Conservation (phyloP, 2,329 filamentous ascomycete genomes). For the Cytospora piceae region DNA sequence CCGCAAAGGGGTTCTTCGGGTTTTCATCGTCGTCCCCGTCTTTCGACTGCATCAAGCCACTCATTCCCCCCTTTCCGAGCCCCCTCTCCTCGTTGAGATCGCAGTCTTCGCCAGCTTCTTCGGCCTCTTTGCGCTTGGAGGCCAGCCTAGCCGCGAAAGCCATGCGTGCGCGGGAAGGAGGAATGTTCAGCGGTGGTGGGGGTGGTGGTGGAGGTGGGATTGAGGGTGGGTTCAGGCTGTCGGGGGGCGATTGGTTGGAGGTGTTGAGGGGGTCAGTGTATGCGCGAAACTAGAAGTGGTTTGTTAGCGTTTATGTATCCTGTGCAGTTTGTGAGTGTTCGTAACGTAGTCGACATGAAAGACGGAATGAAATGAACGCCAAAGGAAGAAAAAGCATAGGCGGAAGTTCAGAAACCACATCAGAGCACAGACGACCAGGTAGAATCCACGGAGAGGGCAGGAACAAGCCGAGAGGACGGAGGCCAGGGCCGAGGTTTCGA, state of each 20-base stretch:
- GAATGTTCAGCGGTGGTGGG: constrained; percentile 81
- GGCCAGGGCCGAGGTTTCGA: constrained; percentile 10
- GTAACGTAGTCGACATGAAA: constrained; percentile 7
- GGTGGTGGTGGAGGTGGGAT: constrained; percentile 65
- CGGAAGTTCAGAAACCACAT: background rate
- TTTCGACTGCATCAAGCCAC: constrained; percentile 22
- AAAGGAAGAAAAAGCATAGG: background rate
- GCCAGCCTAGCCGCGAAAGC: constrained; percentile 89
- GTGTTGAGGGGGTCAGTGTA: constrained; percentile 60
- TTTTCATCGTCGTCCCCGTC: constrained; percentile 33
- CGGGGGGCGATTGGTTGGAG: constrained; percentile 41
- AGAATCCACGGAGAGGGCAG: background rate
- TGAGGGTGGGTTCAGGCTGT: constrained; percentile 56
- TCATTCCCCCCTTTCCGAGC: constrained; percentile 23
- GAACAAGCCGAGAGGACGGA: background rate
- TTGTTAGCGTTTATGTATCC: constrained; percentile 20
- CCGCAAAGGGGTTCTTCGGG: constrained; percentile 58
- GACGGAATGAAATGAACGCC: constrained; percentile 1
- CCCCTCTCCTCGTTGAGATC: constrained; percentile 38
- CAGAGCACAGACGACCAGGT: constrained; percentile 6
- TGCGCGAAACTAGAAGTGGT: constrained; percentile 55
- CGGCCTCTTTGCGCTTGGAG: constrained; percentile 62
- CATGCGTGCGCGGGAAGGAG: constrained; percentile 82
- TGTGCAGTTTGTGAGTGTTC: background rate
- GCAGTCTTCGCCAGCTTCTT: constrained; percentile 47